Percentiles rank a stretch among this genome's conserved stretches.
Evolutionary conservation across 495 filamentous ascomycete species (phyloP).

Genomic region (Podospora didyma): DNA sequence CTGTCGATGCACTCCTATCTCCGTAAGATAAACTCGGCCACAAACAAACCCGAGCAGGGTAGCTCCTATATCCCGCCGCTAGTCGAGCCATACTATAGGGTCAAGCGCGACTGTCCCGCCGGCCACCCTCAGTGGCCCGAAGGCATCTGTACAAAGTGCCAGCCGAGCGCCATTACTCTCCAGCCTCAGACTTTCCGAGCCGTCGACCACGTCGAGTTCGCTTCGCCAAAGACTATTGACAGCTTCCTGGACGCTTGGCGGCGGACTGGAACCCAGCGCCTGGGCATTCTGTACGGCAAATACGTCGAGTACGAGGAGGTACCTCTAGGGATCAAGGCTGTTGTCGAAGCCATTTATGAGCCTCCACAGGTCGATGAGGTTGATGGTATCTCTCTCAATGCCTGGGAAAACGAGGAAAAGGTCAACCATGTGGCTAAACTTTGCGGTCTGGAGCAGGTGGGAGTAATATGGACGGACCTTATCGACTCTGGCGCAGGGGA

Average conservation of each 20-base stretch:
- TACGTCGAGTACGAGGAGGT: slow-evolving; percentile 92
- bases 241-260: slow-evolving; percentile 90
- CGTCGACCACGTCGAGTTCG: slow-evolving; percentile 98
- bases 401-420: slow-evolving; percentile 85
- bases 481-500: slow-evolving; percentile 75
- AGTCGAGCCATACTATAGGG: slow-evolving; percentile 88
- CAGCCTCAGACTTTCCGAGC: slow-evolving; percentile 94
- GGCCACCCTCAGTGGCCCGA: slow-evolving; percentile 92
- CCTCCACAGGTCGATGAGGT: slow-evolving; percentile 85
- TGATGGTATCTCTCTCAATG: slow-evolving; percentile 83
- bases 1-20: slow-evolving; percentile 93
- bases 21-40: slow-evolving; percentile 89
- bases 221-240: slow-evolving; percentile 75
- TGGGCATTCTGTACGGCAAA: slow-evolving; percentile 88
- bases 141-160: slow-evolving; percentile 98
- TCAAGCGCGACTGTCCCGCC: slow-evolving; percentile 82
- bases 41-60: slow-evolving; percentile 89
- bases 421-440: slow-evolving; percentile 75
- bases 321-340: slow-evolving; percentile 89
- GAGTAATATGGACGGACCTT: slow-evolving; percentile 94
- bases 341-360: slow-evolving; percentile 97
- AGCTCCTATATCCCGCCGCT: slow-evolving; percentile 95
- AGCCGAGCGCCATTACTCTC: slow-evolving; percentile 93
- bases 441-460: slow-evolving; percentile 86
- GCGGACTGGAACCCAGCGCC: slow-evolving; percentile 67